Evolutionary conservation across 768 basidiomycete genomes (phyloP), one percentile per base, ranked within the genome.

Genomic region (Leccinum ochraceum): DNA sequence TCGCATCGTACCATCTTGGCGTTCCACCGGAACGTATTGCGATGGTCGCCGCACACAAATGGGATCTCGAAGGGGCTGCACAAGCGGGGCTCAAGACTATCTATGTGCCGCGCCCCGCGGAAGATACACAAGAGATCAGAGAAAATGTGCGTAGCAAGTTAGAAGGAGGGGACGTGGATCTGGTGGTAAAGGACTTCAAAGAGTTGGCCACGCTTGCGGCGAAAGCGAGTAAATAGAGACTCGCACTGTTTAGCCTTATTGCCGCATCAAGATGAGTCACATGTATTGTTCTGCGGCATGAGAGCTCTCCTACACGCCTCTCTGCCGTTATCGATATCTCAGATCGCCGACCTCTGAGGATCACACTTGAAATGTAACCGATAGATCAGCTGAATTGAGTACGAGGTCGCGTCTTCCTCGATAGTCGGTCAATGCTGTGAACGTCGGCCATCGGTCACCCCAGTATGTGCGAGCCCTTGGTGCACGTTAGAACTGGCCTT

Each of bases 41-140:
- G 2, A 83, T 90, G 82, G 87, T 89, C 9, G 87, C 88, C 0
- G 79, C 86, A 8, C 88, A 89, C 71, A 75, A 77, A 3, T 77
- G 73, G 59, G 88, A 90, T 65, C 75, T 88, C 13, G 77, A 78
- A 1, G 84, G 78, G 0, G 87, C 88, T 0, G 80, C 78, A 1
- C 67, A 65, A 0, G 71, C 77, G 4, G 88, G 88, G 1, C 75
- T 88, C 75, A 80, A 77, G 61, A 85, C 86, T 0, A 73, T 89
- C 1, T 89, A 87, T 58, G 76, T 89, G 0, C 81, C 77, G 0
- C 79, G 86, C 2, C 72, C 76, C 0, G 74, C 75, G 0, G 85
- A 87, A 60, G 83, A 85, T 53, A 60, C 58, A 2, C 36, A 6
- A 1, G 68, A 70, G 5, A 53, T 64, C 0, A 66, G 64, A 28